These are phyloP conservation scores for Striga hermonthica DNA, from an alignment of 305 asterid genomes.

Conservation along the genomic window DNA sequence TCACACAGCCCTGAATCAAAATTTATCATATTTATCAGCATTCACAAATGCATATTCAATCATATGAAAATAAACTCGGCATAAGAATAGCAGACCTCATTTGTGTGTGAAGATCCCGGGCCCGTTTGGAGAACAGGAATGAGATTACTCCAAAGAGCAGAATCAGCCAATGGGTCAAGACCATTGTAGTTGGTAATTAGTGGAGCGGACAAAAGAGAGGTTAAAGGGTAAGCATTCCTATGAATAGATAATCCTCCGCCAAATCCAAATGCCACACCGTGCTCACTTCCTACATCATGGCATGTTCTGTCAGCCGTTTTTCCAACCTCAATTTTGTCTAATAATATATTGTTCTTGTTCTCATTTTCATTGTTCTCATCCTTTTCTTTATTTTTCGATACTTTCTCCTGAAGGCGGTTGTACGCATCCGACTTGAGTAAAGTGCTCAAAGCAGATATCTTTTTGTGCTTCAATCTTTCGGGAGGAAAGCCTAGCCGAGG, in stretches of 20 bases:
- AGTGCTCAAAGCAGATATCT: slow-evolving; percentile 73
- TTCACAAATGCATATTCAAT: slow-evolving; percentile 10
- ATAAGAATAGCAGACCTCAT: slow-evolving; percentile 58
- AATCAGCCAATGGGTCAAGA: slow-evolving; percentile 75
- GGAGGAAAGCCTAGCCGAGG: slow-evolving; percentile 70
- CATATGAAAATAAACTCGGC: slow-evolving; percentile 6
- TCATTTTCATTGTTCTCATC: slow-evolving; percentile 72
- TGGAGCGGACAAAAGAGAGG: slow-evolving; percentile 78
- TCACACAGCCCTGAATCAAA: slow-evolving; percentile 15
- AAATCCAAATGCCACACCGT: slow-evolving; percentile 56
- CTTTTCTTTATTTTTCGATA: slow-evolving; percentile 59
- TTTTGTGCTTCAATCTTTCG: slow-evolving; percentile 57
- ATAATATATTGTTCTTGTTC: slow-evolving; percentile 48
- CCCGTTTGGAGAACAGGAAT: slow-evolving; percentile 68
- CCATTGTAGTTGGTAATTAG: slow-evolving; percentile 66
- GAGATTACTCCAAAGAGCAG: slow-evolving; percentile 79
- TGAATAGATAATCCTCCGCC: slow-evolving; percentile 61
- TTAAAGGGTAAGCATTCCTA: slow-evolving; percentile 53
- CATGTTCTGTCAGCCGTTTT: slow-evolving; percentile 59
- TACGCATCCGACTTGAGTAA: slow-evolving; percentile 77
- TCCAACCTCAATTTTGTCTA: slow-evolving; percentile 51
- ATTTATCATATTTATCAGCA: slow-evolving; percentile 5
- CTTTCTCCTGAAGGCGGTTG: slow-evolving; percentile 73
- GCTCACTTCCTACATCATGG: slow-evolving; percentile 49
- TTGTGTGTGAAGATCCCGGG: slow-evolving; percentile 65